Base-by-base conservation (phyloP, 2,329 filamentous ascomycete genomes). In the Claviceps fusiformis region DNA sequence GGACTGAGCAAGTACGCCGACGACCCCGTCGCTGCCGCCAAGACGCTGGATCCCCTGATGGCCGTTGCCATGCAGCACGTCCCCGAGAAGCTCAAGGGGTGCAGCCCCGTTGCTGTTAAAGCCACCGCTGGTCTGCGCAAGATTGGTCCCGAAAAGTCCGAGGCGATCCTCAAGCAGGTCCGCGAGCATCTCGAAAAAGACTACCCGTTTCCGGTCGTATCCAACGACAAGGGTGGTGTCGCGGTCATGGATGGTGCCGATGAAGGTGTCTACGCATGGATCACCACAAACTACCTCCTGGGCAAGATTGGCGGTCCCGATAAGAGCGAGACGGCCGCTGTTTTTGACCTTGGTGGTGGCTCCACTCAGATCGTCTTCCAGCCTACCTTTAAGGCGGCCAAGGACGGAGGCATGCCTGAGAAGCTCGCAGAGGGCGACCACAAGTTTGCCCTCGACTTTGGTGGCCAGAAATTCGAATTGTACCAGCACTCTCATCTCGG, bases 351-450 rank as follows among this genome's bases (percentile, higher is more conserved):
- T 51, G 93, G 93, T 59, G 93, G 93, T 64, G 93, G 93, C 54
- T 96, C 91, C 27, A 98, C 95, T 15, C 93, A 98, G 74, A 96
- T 98, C 67, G 95, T 98, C 62, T 98, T 97, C 71, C 84, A 98
- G 75, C 95, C 95, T 27, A 95, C 86, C 53, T 98, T 95, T 73
- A 86, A 88, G 68, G 79, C 81, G 55, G 79, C 80, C 55, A 71
- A 80, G 55, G 75, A 79, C 52, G 87, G 88, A 59, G 91, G 90
- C 57, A 87, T 96, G 77, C 91, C 91, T 0, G 85, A 89, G 67
- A 86, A 85, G 68, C 79, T 98, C 64, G 80, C 85, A 19, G 86
- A 91, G 47, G 93, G 93, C 55, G 91, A 97, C 67, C 93, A 98
- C 81, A 96, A 95, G 74, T 98, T 97, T 73, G 80, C 85, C 53